Base-by-base conservation (phyloP, 2,329 filamentous ascomycete species). In the Myriosclerotinia curreyana region DNA sequence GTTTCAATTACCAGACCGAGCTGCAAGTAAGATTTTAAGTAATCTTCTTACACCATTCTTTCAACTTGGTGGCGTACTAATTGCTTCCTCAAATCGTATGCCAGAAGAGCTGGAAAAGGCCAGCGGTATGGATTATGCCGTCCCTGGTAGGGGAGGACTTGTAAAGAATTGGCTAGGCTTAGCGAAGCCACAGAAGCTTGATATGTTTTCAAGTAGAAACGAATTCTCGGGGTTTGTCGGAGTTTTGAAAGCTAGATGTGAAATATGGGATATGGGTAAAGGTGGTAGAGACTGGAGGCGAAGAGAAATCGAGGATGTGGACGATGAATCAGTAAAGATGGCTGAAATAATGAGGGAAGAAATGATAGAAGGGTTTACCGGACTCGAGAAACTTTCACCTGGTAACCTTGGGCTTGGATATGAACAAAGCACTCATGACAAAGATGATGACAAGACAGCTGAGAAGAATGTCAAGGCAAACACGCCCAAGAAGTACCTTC, bases 31-130 rank as follows among this genome's bases (percentile, higher is more conserved):
- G 75, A 91, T 94, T 54, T 78, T 95, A 66, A 91, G 88, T 66
- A 89, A 90, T 70, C 80, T 95, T 2, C 87, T 95, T 74, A 90
- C 90, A 8, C 82, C 83, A 1, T 94, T 94, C 77, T 94, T 94
- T 73, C 89, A 93, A 67, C 81, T 94, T 3, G 91, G 91, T 0
- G 91, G 91, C 9, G 91, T 95, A 0, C 78, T 95, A 20, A 82
- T 95, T 46, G 90, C 90, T 0, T 92, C 89, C 0, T 92, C 88
- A 5, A 95, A 95, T 74, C 84, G 91, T 9, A 90, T 94, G 86
- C 90, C 91, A 0, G 90, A 94, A 71, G 91, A 93, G 72, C 75
- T 95, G 58, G 87, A 84, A 53, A 92, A 90, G 68, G 90, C 90
- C 0, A 85, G 86, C 1, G 90, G 91, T 0, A 81, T 88, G 31